Percentiles rank a stretch among this genome's conserved stretches.
Evolutionary conservation across 768 basidiomycete genomes (phyloP).

Genomic region (Lactarius indigo): DNA sequence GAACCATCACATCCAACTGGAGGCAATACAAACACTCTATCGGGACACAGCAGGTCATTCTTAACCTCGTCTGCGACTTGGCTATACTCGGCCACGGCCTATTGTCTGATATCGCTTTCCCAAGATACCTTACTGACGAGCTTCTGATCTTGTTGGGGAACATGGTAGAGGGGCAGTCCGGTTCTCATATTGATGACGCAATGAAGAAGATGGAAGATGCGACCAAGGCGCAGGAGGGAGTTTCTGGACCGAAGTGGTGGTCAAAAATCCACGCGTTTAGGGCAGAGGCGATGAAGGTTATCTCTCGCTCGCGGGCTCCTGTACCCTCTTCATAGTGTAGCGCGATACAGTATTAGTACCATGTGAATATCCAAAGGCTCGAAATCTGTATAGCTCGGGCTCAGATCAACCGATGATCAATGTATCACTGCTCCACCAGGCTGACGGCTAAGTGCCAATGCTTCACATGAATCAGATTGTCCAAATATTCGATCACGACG

Average conservation of each 20-base stretch:
- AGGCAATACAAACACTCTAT: not conserved
- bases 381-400: not conserved
- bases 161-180: slow-evolving; percentile 1
- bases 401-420: too few species aligned
- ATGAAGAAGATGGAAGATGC: not conserved
- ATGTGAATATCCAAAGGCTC: not conserved
- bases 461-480: not conserved
- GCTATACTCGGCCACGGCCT: slow-evolving; percentile 18
- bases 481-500: too few species aligned
- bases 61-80: slow-evolving; percentile 26
- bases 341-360: not conserved
- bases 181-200: not conserved
- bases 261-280: not conserved
- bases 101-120: not conserved
- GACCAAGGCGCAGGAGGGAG: not conserved
- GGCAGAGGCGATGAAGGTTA: not conserved
- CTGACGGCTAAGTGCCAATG: not conserved
- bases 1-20: not conserved
- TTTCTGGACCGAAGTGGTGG: not conserved
- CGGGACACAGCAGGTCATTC: slow-evolving; percentile 23
- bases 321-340: not conserved
- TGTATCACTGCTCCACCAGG: too few species aligned
- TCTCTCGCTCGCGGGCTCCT: not conserved
- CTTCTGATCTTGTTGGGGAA: slow-evolving; percentile 1
- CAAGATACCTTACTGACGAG: not conserved